phyloP scores from a whole-genome alignment of 495 filamentous ascomycete genomes.

The Penicillium steckii region DNA sequence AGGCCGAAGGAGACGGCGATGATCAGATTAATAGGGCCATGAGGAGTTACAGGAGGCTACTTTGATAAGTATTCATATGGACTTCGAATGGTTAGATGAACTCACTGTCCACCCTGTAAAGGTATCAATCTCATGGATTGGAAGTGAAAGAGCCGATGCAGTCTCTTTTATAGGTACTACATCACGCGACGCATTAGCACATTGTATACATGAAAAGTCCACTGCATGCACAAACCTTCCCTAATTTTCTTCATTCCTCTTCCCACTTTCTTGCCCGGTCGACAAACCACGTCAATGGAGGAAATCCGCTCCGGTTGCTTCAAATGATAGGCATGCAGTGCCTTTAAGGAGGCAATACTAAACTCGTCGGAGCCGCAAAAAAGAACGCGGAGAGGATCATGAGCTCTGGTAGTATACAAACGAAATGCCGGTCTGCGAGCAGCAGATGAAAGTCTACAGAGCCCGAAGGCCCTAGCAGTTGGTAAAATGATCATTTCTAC shows the following conservation, averaged over 20 bases:
- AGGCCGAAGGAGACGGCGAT: conserved; percentile 96
- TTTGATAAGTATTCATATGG: conserved; percentile 10
- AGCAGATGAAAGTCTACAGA: conserved; percentile 13
- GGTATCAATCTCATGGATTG: conserved; percentile 71
- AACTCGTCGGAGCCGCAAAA: conserved; percentile 96
- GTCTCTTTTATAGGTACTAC: conserved; percentile 72
- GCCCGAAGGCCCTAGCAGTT: conserved; percentile 20
- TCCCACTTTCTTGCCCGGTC: conserved; percentile 71
- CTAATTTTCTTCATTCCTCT: conserved; percentile 68
- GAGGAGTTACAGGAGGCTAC: conserved; percentile 56
- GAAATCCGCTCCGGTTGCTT: conserved; percentile 56
- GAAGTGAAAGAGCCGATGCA: conserved; percentile 60
- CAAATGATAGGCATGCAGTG: conserved; percentile 61
- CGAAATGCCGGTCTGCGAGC: conserved; percentile 15
- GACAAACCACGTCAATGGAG: conserved; percentile 86
- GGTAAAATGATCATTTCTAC: conserved; percentile 27
- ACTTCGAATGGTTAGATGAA: background rate
- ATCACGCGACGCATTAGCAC: conserved; percentile 17
- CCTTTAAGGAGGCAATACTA: conserved; percentile 75
- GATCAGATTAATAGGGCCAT: conserved; percentile 69
- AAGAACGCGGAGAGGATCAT: conserved; percentile 78
- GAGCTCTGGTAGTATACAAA: conserved; percentile 32
- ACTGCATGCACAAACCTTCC: conserved; percentile 51
- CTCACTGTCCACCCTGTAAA: conserved; percentile 79
- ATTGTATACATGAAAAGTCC: conserved; percentile 2